A percentile compares a stretch with the other conserved stretches of the same genome.
These are phyloP conservation scores for Aspergillus fijiensis DNA, from an alignment of 2,329 filamentous ascomycete genomes.

Conservation along the genomic window DNA sequence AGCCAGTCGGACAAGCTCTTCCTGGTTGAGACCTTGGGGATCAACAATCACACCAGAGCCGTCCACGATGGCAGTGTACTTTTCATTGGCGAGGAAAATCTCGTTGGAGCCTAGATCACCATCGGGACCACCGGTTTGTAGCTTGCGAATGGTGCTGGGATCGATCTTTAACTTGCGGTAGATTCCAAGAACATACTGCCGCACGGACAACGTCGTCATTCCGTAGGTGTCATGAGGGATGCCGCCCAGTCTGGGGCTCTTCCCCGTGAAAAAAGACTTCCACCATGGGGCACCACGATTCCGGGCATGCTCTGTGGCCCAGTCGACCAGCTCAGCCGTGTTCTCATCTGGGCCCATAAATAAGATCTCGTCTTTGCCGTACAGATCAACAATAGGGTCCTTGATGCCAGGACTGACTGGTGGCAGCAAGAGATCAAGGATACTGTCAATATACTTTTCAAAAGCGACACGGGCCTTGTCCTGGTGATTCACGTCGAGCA, in stretches of 20 bases:
- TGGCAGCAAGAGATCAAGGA: slow-evolving; percentile 88
- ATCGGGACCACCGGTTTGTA: slow-evolving; percentile 96
- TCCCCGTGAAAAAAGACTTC: slow-evolving; percentile 99
- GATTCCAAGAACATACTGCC: slow-evolving; percentile 93
- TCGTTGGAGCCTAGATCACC: slow-evolving; percentile 97
- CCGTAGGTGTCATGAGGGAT: slow-evolving; percentile 96
- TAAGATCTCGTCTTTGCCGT: slow-evolving; percentile 92
- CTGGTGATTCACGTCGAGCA: slow-evolving; percentile 90
- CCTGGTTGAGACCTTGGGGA: slow-evolving; percentile 80
- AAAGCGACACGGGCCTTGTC: slow-evolving; percentile 90
- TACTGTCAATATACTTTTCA: slow-evolving; percentile 99
- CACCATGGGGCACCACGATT: slow-evolving; percentile 90
- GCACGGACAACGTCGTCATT: slow-evolving; percentile 96
- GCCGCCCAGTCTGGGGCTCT: slow-evolving; percentile 91
- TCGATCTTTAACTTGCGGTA: slow-evolving; percentile 95
- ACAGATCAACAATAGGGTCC: slow-evolving; percentile 93
- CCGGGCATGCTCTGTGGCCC: slow-evolving; percentile 95
- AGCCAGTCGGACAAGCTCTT: slow-evolving; percentile 80
- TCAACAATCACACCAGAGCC: slow-evolving; percentile 93
- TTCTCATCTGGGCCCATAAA: slow-evolving; percentile 99
- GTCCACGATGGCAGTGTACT: slow-evolving; percentile 93
- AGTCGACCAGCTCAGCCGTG: slow-evolving; percentile 93
- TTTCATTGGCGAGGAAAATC: slow-evolving; percentile 92
- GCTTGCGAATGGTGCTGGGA: slow-evolving; percentile 78
- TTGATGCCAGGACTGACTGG: slow-evolving; percentile 95